phyloP scores from a whole-genome alignment of 768 basidiomycete genomes.

The Boletus vinaceobasis region DNA sequence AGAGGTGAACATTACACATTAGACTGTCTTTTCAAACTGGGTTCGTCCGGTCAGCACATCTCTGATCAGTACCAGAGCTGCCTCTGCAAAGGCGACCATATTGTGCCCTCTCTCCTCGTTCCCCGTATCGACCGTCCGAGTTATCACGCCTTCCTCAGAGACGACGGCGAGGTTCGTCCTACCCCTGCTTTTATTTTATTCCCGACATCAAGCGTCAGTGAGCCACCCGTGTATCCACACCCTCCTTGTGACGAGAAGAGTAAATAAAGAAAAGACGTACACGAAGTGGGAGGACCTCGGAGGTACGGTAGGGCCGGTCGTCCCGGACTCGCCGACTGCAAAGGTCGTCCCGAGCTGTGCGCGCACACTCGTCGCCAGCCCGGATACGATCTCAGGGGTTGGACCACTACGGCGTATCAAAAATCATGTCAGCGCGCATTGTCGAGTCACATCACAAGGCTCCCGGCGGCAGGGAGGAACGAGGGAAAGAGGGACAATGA shows the following conservation, averaged over 20 bases:
- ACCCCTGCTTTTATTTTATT: background rate
- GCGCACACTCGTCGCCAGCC: background rate
- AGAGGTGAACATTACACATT: background rate
- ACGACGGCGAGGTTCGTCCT: background rate
- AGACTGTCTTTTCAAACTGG: background rate
- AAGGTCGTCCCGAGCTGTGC: background rate
- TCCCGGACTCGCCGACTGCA: background rate
- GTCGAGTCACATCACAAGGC: background rate
- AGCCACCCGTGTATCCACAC: background rate
- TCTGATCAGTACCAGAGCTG: background rate
- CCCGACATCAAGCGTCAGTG: background rate
- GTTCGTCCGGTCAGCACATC: background rate
- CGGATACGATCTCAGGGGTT: background rate
- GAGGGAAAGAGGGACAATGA: no score
- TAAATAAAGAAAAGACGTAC: background rate
- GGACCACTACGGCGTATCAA: background rate
- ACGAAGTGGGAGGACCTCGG: background rate
- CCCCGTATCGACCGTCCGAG: background rate
- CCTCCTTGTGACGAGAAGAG: no score
- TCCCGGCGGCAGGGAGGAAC: background rate
- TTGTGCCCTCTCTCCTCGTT: background rate
- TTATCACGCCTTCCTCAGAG: background rate
- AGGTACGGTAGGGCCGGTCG: background rate
- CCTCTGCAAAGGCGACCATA: constrained; percentile 1
- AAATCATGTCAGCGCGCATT: background rate